Base-by-base conservation (phyloP, 1,139 yeast genomes). In the Debaryomyces nepalensis region DNA sequence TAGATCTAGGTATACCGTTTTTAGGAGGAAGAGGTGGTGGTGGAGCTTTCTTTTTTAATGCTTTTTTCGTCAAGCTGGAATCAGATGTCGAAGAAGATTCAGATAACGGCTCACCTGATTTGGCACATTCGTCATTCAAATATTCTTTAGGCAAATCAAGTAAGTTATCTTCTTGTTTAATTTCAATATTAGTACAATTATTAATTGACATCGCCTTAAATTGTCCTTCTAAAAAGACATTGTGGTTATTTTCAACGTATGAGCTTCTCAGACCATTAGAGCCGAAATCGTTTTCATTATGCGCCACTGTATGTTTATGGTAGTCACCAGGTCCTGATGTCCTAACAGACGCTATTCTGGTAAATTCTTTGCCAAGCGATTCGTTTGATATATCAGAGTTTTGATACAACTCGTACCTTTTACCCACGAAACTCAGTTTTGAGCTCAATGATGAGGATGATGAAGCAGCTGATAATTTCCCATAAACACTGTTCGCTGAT, bases 1-100 rank as follows among this genome's bases (percentile, higher is more conserved):
- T 26, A 18, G 22, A 16, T 18, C 18, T 12, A 4, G 37, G 33
- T 11, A 16, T 26, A 18, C 27, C 27, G 34, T 48, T 42, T 26
- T 60, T 53, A 11, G 59, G 59, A 12, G 61, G 64, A 2, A 68
- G 65, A 5, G 76, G 76, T 2, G 77, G 77, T 1, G 76, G 74
- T 1, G 77, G 77, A 1, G 77, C 69, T 41, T 56, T 61, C 45
- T 68, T 70, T 35, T 51, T 63, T 41, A 55, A 47, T 5, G 73
- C 72, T 43, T 33, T 39, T 4, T 24, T 30, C 4, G 37, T 23
- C 18, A 34, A 18, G 19, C 37, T 34, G 4, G 41, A 37, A 5
- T 24, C 32, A 19, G 39, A 41, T 14, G 31, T 30, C 2, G 44
- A 41, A n/a, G 39, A 40, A 5, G 42, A 31, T 20, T 42, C 31